Evolutionary conservation across 2,329 filamentous ascomycete species (phyloP), one percentile per base, ranked within the genome.

Genomic region (Pseudopithomyces maydicus): DNA sequence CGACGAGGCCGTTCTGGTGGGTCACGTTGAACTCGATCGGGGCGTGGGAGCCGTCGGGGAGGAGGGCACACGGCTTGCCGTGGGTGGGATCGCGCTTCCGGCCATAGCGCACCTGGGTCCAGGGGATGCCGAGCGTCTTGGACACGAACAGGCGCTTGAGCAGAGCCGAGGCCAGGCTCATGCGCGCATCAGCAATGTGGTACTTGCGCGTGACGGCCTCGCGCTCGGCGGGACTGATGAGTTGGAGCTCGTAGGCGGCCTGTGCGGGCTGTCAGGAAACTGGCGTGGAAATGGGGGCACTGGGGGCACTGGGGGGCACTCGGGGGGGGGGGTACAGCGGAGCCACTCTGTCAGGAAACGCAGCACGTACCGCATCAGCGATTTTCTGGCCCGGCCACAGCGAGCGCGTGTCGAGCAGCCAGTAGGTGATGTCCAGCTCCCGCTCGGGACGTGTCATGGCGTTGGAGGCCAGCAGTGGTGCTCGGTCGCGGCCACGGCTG

Each of bases 1-100:
- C 84, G 0, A 92, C 90, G 15, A 94, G 78, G 1, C 90, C 90
- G 8, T 88, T 88, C 78, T 94, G 90, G 74, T 94, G 90, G 44
- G 85, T 88, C 54, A 93, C 84, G 75, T 94, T 94, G 81, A 94
- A 93, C 61, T 88, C 85, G 36, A 87, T 74, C 57, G 77, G 65
- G 62, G 77, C 44, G 53, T 63, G 70, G 12, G 65, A 66, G 7
- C 72, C 72, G 23, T 69, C 81, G 75, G 77, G 55, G 56, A 77
- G 62, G 65, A 84, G 74, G 54, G 82, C 77, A 72, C 80, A 74
- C 61, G 81, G 79, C 79, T 83, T 83, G 23, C 81, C 81, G 56
- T 82, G 79, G 54, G 78, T 78, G 20, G 77, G 79, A 65, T 73
- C 76, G 58, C 78, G 87, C 80, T 74, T 79, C 22, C 87, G 83